phyloP scores from a whole-genome alignment of 495 filamentous ascomycete genomes.

The Oidiodendron maius region DNA sequence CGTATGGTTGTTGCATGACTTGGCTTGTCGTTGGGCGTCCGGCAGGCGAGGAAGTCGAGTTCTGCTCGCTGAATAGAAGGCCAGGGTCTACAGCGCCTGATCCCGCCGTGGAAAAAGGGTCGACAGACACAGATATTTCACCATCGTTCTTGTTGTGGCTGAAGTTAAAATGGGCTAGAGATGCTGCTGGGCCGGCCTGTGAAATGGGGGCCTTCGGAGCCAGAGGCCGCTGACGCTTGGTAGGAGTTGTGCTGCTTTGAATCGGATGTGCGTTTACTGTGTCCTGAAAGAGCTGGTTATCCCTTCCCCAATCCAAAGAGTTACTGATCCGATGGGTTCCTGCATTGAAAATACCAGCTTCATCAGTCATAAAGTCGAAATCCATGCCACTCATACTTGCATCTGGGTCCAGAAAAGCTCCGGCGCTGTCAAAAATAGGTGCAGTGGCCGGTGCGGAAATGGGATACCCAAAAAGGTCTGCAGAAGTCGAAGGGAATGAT shows the following conservation, averaged over 20 bases:
- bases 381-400: constrained; percentile 46
- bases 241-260: not conserved
- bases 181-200: constrained; percentile 1
- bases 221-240: constrained; percentile 20
- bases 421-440: constrained; percentile 57
- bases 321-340: constrained; percentile 26
- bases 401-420: constrained; percentile 71
- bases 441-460: constrained; percentile 66
- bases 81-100: constrained; percentile 39
- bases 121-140: constrained; percentile 4
- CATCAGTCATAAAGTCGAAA: constrained; percentile 40
- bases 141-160: not conserved
- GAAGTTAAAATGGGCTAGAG: constrained; percentile 14
- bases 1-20: constrained; percentile 44
- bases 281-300: constrained; percentile 40
- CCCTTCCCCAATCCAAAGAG: constrained; percentile 44
- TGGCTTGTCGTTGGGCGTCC: constrained; percentile 30
- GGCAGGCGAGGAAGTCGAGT: constrained; percentile 25
- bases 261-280: constrained; percentile 22
- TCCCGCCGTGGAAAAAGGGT: constrained; percentile 14
- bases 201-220: constrained; percentile 19
- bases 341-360: constrained; percentile 29
- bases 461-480: constrained; percentile 64
- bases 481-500: constrained; percentile 43
- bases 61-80: constrained; percentile 48